Evolutionary conservation across 495 filamentous ascomycete species (phyloP), one percentile per base, ranked within the genome.

Genomic region (Chaetomium fimeti): DNA sequence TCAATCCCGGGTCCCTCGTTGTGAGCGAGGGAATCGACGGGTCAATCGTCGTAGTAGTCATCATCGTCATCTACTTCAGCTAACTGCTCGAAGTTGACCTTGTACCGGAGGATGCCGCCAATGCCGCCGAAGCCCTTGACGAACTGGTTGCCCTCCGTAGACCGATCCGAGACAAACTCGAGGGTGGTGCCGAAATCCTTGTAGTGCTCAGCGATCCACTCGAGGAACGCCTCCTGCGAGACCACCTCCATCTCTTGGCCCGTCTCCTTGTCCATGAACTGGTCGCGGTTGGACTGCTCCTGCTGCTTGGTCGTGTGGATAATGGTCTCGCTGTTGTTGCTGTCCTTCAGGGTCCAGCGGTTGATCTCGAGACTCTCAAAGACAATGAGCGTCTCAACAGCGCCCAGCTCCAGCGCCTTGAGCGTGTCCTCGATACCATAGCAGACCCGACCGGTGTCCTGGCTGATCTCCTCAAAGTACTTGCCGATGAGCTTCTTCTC

Each of bases 21-120:
- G 75, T 78, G 70, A 81, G 88, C 91, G 91, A 96, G 91, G 92
- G 82, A 81, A 84, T 90, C 83, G 82, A 86, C 88, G 83, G 88
- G 91, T 97, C 92, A 97, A 94, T 96, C 92, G 81, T 98, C 94
- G 80, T 98, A 98, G 82, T 96, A 97, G 72, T 98, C 93, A 82
- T 98, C 94, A 78, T 98, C 94, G 78, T 97, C 93, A 77, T 90
- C 88, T 70, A 88, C 85, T 78, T 98, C 95, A 71, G 89, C 90
- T 76, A 98, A 85, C 77, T 98, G 95, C 80, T 98, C 94, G 82
- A 98, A 98, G 82, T 98, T 98, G 82, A 98, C 90, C 82, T 97
- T 98, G 87, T 98, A 98, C 66, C 94, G 91, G 73, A 98, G 87
- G 69, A 98, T 88, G 53, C 93, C 93, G 63, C 94, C 94, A 69